These are phyloP conservation scores for Datisca glomerata DNA, from an alignment of 306 rosid species.

Conservation along the genomic window DNA sequence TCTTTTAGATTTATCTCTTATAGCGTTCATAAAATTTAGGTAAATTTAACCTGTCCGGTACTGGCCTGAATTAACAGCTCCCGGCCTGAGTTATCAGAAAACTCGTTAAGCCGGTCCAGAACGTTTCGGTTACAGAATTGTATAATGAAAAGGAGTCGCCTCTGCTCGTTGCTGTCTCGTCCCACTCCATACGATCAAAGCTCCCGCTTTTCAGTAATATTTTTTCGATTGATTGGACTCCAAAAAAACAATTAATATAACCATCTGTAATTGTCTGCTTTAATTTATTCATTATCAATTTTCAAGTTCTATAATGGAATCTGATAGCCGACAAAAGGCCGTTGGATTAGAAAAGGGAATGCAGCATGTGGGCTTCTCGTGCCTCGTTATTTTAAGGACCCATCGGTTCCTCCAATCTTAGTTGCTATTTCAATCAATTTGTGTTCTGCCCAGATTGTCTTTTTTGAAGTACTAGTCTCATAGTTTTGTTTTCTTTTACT, in stretches of 20 bases:
- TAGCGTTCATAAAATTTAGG: too few relatives aligned
- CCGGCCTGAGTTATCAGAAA: too few relatives aligned
- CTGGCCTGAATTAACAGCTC: too few relatives aligned
- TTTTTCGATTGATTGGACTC: background rate
- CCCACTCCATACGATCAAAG: conserved; percentile 13
- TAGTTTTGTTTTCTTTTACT: conserved; percentile 20
- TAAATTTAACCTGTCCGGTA: too few relatives aligned
- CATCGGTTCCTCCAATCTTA: background rate
- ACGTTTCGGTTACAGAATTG: too few relatives aligned
- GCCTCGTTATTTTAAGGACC: conserved; percentile 18
- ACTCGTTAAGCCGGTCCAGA: too few relatives aligned
- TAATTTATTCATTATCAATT: background rate
- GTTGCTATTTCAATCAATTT: conserved; percentile 1
- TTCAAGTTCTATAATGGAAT: background rate
- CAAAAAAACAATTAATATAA: background rate
- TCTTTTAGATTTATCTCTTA: too few relatives aligned
- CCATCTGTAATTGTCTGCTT: too few relatives aligned
- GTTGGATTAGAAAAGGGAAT: conserved; percentile 25
- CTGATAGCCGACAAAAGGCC: conserved; percentile 33
- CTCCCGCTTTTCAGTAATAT: background rate
- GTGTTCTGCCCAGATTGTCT: conserved; percentile 28
- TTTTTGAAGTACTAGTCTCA: conserved; percentile 11
- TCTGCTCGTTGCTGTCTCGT: too few relatives aligned
- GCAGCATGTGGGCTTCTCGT: conserved; percentile 37
- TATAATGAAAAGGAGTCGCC: too few relatives aligned